Evolutionary conservation across 176 grass and related monocot species (phyloP).

Genomic region (Canna indica): DNA sequence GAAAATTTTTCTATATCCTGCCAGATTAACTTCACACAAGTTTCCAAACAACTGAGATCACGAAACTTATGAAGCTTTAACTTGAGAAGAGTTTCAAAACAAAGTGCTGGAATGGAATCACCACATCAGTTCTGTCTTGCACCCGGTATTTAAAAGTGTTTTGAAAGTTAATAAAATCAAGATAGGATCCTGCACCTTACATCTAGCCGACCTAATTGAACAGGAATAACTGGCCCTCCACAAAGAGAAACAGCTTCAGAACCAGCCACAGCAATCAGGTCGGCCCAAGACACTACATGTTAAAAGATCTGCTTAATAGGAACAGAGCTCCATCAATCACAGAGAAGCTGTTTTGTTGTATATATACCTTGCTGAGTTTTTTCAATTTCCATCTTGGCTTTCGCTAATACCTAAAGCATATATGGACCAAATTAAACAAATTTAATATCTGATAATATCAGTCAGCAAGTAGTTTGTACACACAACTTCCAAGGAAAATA

Average conservation of each 20-base stretch:
- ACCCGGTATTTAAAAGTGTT: neutral
- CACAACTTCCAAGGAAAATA: constrained; percentile 2
- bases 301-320: constrained; percentile 12
- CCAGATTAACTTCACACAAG: neutral
- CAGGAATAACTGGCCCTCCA: constrained; percentile 69
- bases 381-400: constrained; percentile 67
- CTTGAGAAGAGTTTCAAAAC: neutral
- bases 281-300: constrained; percentile 78
- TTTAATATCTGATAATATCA: neutral
- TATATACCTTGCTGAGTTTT: constrained; percentile 49
- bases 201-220: constrained; percentile 77
- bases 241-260: constrained; percentile 70
- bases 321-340: constrained; percentile 7
- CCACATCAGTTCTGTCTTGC: neutral
- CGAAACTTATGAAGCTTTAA: neutral
- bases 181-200: constrained; percentile 40
- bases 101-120: neutral
- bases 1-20: neutral
- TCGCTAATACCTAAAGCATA: constrained; percentile 51
- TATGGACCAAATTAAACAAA: neutral
- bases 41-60: neutral
- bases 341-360: constrained; percentile 5
- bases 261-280: constrained; percentile 93
- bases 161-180: neutral
- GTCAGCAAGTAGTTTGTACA: constrained; percentile 20